Base-by-base conservation (phyloP, 192 early-diverging fungal genomes). In the Backusella australiensis region DNA sequence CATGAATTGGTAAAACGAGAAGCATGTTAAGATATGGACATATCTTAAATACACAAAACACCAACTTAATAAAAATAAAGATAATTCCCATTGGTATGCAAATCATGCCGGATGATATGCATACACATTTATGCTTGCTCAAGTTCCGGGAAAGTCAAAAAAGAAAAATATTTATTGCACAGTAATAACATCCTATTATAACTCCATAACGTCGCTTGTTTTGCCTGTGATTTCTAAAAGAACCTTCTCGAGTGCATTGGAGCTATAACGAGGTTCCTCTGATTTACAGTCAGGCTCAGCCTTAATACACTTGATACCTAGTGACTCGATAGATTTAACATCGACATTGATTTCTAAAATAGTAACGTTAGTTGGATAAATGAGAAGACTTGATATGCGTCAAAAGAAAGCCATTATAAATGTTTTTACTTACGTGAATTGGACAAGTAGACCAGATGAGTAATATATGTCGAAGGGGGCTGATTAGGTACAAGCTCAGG, bases 371-470 rank as follows among this genome's bases (percentile, higher is more conserved):
- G 12, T 67, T 35, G 17, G 32, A 44, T 44, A 3, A 17, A 44
- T 44, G 6, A 34, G 21, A 29, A 17, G 21, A 32, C n/a, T 21
- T 49, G 46, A 49, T 19, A n/a, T 17, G 15, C 19, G 19, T 49
- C 34, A 34, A 36, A 34, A n/a, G 17, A 39, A 68, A 32, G 34
- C 4, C 35, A 34, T n/a, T 12, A 3, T 67, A 14, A 34, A 29
- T 14, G 42, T 34, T 6, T 36, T 32, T 77, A 72, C 53, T 86
- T 83, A 67, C 83, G 77, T 17, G 85, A 85, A 75, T 87, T 89
- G 32, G 82, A 79, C 66, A 89, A 68, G 49, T 85, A 89, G 19
- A 89, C 72, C 67, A 89, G 53, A 67, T 87, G 86, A 2, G 86
- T 89, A 21, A 89, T 85, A 42, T 84, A 89, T 5, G 73, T 74